These are phyloP conservation scores for Cryptococcus hybrid DNA, from an alignment of 1,284 basidiomycete genomes.

Conservation along the genomic window DNA sequence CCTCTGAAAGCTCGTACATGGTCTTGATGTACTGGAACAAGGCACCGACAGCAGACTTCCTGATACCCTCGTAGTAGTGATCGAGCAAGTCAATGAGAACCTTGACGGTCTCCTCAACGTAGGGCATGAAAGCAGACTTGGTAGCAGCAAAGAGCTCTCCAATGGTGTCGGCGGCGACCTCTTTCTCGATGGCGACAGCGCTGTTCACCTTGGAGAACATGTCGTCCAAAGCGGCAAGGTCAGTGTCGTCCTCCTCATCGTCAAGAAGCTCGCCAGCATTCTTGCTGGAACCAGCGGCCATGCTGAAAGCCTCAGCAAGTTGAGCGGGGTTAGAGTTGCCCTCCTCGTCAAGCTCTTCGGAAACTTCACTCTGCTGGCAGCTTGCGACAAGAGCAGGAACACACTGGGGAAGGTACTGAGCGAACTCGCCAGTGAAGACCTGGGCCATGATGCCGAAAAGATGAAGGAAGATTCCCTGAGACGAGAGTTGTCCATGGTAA, in stretches of 20 bases:
- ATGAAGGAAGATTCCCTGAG: conserved; percentile 96
- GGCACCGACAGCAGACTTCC: conserved; percentile 88
- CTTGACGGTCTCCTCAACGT: conserved; percentile 64
- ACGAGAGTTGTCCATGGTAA: conserved; percentile 78
- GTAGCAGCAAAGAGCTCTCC: conserved; percentile 87
- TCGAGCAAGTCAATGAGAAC: conserved; percentile 79
- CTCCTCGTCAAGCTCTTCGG: conserved; percentile 60
- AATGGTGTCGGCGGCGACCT: conserved; percentile 96
- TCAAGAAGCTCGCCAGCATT: conserved; percentile 59
- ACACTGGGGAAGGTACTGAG: conserved; percentile 79
- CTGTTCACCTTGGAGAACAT: conserved; percentile 72
- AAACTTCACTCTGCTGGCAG: conserved; percentile 67
- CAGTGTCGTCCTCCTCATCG: conserved; percentile 72
- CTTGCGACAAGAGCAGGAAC: conserved; percentile 83
- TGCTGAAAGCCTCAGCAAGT: conserved; percentile 58
- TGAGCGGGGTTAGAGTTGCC: conserved; percentile 33
- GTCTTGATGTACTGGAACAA: conserved; percentile 88
- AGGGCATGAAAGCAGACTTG: conserved; percentile 83
- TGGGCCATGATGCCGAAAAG: conserved; percentile 98
- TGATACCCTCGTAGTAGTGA: conserved; percentile 98
- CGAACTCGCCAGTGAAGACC: conserved; percentile 94
- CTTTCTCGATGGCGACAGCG: conserved; percentile 98
- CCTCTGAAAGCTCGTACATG: conserved; percentile 85
- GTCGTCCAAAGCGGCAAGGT: conserved; percentile 74
- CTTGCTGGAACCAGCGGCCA: conserved; percentile 61